These are phyloP conservation scores for Eragrostis tef DNA, from an alignment of 202 grass and related monocot genomes.

Conservation along the genomic window DNA sequence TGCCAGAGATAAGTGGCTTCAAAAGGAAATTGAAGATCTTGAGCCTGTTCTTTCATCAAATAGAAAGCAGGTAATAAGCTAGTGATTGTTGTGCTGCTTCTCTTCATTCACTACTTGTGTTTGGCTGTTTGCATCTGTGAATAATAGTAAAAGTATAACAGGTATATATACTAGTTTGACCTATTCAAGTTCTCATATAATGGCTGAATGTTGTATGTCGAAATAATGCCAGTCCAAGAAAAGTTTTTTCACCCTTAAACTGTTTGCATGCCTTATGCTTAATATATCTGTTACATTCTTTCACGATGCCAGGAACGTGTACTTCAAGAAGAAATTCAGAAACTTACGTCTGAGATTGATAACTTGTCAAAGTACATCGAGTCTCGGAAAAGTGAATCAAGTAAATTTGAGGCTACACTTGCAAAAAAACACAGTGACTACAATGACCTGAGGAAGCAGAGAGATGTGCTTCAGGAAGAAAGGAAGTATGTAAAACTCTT, in stretches of 20 bases:
- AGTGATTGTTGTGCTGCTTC: slow-evolving; percentile 32
- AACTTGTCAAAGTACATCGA: slow-evolving; percentile 66
- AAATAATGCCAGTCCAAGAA: slow-evolving; percentile 9
- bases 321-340: slow-evolving; percentile 95
- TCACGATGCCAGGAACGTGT: slow-evolving; percentile 63
- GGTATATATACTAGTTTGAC: slow-evolving; percentile 37
- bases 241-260: neutral
- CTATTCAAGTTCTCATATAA: slow-evolving; percentile 18
- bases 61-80: slow-evolving; percentile 68
- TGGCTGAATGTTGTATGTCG: neutral
- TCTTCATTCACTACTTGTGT: slow-evolving; percentile 24
- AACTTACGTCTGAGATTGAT: slow-evolving; percentile 76
- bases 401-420: slow-evolving; percentile 60
- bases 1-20: slow-evolving; percentile 89
- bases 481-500: slow-evolving; percentile 82
- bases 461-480: slow-evolving; percentile 85
- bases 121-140: neutral
- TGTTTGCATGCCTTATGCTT: slow-evolving; percentile 12
- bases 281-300: slow-evolving; percentile 31
- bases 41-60: slow-evolving; percentile 88
- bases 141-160: neutral
- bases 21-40: slow-evolving; percentile 96
- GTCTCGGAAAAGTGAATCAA: slow-evolving; percentile 69
- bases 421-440: slow-evolving; percentile 67
- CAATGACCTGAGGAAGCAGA: slow-evolving; percentile 67